Evolutionary conservation across 1,284 basidiomycete genomes (phyloP), one percentile per base, ranked within the genome.

Genomic region (Takashimella koratensis): DNA sequence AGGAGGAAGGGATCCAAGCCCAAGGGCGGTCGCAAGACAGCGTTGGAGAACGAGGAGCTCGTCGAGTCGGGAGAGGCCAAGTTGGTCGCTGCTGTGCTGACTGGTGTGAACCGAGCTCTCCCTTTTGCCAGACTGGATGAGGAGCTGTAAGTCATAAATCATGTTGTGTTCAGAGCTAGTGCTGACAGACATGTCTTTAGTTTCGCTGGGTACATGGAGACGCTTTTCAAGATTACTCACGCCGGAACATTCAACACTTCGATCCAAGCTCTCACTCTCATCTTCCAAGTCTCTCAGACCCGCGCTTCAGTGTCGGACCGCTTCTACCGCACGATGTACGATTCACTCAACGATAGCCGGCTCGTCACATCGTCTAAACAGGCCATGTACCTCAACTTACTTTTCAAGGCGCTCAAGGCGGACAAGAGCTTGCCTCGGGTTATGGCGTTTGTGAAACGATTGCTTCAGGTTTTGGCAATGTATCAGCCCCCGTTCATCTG

Each of bases 331-430:
- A 86, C 90, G 0, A 79, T 99, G 0, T 98, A 98, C 70, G 84
- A 86, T 25, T 94, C 91, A 2, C 79, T 98, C 5, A 83, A 88
- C 36, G 95, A 99, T 67, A 78, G 80, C 0, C 85, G 96, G 11
- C 81, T 99, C 4, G 81, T 85, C 16, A 81, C 81, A 1, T 92
- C 92, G 16, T 90, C 88, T 25, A 98, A 98, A 73, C 93, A 98
- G 73, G 91, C 94, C 6, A 90, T 98, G 86, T 98, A 97, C 74
- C 83, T 99, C 61, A 98, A 98, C 73, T 78, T 99, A 20, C 76
- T 98, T 20, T 95, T 96, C 83, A 95, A 92, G 70, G 86, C 90
- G 16, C 77, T 98, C 63, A 96, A 96, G 75, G 81, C 81, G 3
- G 95, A 97, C 67, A 73, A 74, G 11, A 84, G 84, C 49, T 61